Evolutionary conservation across 768 basidiomycete species (phyloP).

Genomic region (Auriculariales sp.): DNA sequence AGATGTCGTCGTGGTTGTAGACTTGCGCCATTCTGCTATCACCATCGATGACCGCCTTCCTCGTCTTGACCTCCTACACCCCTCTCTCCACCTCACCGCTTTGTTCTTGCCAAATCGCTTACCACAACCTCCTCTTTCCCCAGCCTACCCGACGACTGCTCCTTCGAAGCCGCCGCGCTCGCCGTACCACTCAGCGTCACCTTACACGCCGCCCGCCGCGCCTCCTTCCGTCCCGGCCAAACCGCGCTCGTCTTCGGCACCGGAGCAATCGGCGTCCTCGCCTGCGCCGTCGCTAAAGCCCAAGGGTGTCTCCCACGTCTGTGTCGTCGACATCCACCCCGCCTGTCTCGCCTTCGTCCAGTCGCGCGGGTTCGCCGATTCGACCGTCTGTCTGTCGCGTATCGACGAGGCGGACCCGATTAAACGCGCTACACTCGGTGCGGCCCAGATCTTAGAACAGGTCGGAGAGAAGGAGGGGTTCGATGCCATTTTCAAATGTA

Average conservation of each 20-base stretch:
- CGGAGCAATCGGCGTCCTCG: constrained; percentile 86
- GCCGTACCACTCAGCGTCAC: constrained; percentile 92
- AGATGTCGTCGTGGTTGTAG: too few relatives aligned
- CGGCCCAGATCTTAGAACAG: constrained; percentile 32
- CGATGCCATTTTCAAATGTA: constrained; percentile 90
- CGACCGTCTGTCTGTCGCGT: constrained; percentile 49
- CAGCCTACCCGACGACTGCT: constrained; percentile 65
- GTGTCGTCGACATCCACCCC: constrained; percentile 78
- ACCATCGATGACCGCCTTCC: too few relatives aligned
- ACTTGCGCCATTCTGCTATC: too few relatives aligned
- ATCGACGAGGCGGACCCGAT: constrained; percentile 35
- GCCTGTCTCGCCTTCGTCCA: constrained; percentile 68
- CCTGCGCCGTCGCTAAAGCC: constrained; percentile 57
- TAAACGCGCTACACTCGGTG: constrained; percentile 43
- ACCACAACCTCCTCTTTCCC: constrained; percentile 10
- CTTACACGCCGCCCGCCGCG: constrained; percentile 42
- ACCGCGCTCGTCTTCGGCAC: constrained; percentile 81
- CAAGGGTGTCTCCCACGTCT: constrained; percentile 54
- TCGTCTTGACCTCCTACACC: too few relatives aligned
- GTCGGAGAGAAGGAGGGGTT: constrained; percentile 65
- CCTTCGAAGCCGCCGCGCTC: constrained; percentile 71
- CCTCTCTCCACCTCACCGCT: too few relatives aligned
- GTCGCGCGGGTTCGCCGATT: constrained; percentile 58
- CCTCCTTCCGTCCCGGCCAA: constrained; percentile 33
- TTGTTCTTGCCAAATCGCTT: too few relatives aligned